Conservation (phyloP, 257 asterid genomes). For the Ligustrum vulgare region DNA sequence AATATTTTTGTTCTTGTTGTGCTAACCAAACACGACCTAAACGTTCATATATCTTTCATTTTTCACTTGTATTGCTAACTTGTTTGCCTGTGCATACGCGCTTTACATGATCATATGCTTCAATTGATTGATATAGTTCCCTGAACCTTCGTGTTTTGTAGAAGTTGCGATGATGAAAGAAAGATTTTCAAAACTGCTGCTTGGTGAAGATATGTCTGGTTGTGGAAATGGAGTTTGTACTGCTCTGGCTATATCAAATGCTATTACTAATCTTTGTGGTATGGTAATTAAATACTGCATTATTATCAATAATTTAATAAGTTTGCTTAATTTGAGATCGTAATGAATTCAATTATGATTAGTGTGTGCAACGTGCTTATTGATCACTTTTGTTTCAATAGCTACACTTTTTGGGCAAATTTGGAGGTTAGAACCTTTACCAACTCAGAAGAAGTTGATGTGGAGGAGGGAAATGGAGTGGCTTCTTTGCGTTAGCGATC, state of each 20-base stretch:
- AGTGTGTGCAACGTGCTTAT: neutral
- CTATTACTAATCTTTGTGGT: slow-evolving; percentile 87
- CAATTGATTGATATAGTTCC: neutral
- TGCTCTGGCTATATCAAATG: slow-evolving; percentile 81
- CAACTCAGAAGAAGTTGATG: slow-evolving; percentile 54
- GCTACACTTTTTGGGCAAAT: slow-evolving; percentile 88
- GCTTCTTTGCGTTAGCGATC: slow-evolving; percentile 77
- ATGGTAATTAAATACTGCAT: slow-evolving; percentile 9
- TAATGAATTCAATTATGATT: slow-evolving; percentile 4
- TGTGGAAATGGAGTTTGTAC: slow-evolving; percentile 84
- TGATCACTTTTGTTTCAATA: slow-evolving; percentile 17
- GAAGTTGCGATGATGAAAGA: slow-evolving; percentile 84
- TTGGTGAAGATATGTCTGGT: slow-evolving; percentile 96
- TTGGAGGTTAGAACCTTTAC: slow-evolving; percentile 83
- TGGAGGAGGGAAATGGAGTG: slow-evolving; percentile 89
- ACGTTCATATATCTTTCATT: neutral
- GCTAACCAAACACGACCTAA: too few relatives aligned
- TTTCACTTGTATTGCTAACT: neutral
- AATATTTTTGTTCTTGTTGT: too few relatives aligned
- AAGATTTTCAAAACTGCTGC: slow-evolving; percentile 76
- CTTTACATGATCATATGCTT: neutral
- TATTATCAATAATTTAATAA: neutral
- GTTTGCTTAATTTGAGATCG: neutral
- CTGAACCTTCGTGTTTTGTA: slow-evolving; percentile 25
- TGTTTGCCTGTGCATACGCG: neutral